Conservation (phyloP, 495 filamentous ascomycete species). For the Aspergillus coremiiformis region DNA sequence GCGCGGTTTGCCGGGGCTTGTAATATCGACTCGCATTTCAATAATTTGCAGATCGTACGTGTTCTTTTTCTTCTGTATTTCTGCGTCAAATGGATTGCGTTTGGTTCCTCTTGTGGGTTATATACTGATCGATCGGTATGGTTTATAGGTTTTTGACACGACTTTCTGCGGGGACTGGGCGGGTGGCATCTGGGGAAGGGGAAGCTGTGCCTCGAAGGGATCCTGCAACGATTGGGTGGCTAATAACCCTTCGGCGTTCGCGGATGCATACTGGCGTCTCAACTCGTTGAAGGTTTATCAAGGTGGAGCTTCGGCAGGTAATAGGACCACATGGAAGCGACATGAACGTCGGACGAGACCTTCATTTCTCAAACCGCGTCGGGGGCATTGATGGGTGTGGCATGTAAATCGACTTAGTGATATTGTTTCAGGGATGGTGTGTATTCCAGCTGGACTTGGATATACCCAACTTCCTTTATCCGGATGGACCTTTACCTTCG, state of each 20-base stretch:
- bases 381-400: neutral
- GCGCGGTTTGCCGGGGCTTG: slow-evolving; percentile 55
- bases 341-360: neutral
- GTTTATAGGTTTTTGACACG: slow-evolving; percentile 51
- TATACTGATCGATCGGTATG: neutral
- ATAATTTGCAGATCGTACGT: slow-evolving; percentile 53
- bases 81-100: neutral
- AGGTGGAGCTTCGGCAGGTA: slow-evolving; percentile 3
- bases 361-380: neutral
- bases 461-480: neutral
- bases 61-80: neutral
- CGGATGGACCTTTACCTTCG: neutral
- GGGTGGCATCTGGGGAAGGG: slow-evolving; percentile 34
- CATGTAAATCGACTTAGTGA: neutral
- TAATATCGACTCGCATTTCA: slow-evolving; percentile 54
- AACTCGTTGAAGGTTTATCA: slow-evolving; percentile 57
- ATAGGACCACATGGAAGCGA: neutral
- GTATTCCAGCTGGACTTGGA: neutral
- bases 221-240: slow-evolving; percentile 56
- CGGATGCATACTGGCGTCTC: slow-evolving; percentile 60
- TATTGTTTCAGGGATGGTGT: neutral
- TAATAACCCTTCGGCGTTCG: slow-evolving; percentile 54
- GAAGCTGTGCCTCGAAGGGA: slow-evolving; percentile 28
- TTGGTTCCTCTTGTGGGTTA: neutral
- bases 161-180: slow-evolving; percentile 65